Evolutionary conservation across 331 rosid species (phyloP).

Genomic region (Quercus lobata): DNA sequence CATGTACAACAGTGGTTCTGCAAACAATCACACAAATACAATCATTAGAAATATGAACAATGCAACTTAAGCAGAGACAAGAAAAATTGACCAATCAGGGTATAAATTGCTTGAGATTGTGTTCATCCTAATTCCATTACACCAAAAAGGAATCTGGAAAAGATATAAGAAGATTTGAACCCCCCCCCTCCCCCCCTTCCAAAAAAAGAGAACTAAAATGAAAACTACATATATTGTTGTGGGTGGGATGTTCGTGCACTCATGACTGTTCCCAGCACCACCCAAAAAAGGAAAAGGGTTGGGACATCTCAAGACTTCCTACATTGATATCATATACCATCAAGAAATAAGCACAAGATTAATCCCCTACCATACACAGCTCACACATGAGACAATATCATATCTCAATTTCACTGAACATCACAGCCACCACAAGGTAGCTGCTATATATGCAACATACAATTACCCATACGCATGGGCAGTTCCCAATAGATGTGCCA

Average conservation of each 20-base stretch:
- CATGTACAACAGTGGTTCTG: slow-evolving; percentile 60
- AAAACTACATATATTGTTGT: too few species aligned
- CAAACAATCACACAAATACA: slow-evolving; percentile 33
- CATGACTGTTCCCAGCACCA: not conserved
- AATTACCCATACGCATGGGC: not conserved
- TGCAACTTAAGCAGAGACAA: not conserved
- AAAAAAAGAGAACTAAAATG: too few species aligned
- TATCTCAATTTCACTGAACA: not conserved
- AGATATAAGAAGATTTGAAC: too few species aligned
- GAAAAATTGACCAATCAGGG: not conserved
- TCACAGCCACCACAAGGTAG: not conserved
- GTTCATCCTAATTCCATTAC: too few species aligned
- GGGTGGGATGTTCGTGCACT: not conserved
- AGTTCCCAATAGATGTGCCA: not conserved
- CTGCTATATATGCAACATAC: not conserved
- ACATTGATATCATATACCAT: too few species aligned
- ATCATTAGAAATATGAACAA: slow-evolving; percentile 26
- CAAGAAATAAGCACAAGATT: too few species aligned
- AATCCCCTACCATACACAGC: too few species aligned
- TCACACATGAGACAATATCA: not conserved
- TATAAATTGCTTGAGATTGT: too few species aligned
- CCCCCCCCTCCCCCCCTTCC: too few species aligned
- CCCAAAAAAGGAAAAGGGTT: not conserved
- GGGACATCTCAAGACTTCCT: not conserved
- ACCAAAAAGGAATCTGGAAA: too few species aligned